Conservation (phyloP, 1,139 yeast genomes). For the Scheffersomyces parashehatae region DNA sequence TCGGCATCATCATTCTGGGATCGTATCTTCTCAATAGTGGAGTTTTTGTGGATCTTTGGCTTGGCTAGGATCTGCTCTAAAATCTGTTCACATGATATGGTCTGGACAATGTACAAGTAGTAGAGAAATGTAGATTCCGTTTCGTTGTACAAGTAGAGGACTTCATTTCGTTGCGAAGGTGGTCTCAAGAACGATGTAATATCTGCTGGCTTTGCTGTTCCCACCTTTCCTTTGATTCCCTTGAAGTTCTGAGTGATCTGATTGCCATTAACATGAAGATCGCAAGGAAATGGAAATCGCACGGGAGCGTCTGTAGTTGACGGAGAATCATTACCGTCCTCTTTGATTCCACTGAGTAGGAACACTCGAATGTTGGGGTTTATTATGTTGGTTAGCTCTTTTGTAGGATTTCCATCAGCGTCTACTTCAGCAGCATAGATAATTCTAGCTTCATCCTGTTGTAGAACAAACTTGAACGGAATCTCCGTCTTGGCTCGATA, state of each 20-base stretch:
- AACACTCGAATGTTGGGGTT: slow-evolving; percentile 21
- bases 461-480: slow-evolving; percentile 38
- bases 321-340: slow-evolving; percentile 15
- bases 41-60: slow-evolving; percentile 48
- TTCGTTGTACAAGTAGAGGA: slow-evolving; percentile 56
- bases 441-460: slow-evolving; percentile 34
- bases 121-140: slow-evolving; percentile 45
- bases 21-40: slow-evolving; percentile 46
- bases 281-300: slow-evolving; percentile 61
- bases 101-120: slow-evolving; percentile 55
- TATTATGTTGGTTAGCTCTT: slow-evolving; percentile 3
- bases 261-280: slow-evolving; percentile 50
- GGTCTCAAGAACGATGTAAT: slow-evolving; percentile 45
- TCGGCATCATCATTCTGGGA: slow-evolving; percentile 56
- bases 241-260: slow-evolving; percentile 50
- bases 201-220: slow-evolving; percentile 70
- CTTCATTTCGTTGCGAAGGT: slow-evolving; percentile 31
- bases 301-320: slow-evolving; percentile 40
- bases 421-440: slow-evolving; percentile 11
- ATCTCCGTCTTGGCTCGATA: slow-evolving; percentile 42
- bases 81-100: slow-evolving; percentile 39
- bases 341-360: slow-evolving; percentile 48
- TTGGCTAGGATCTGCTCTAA: slow-evolving; percentile 25
- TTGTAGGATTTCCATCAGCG: slow-evolving; percentile 23
- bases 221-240: slow-evolving; percentile 62